Evolutionary conservation across 768 basidiomycete genomes (phyloP).

Genomic region (Termitomyces sp.): DNA sequence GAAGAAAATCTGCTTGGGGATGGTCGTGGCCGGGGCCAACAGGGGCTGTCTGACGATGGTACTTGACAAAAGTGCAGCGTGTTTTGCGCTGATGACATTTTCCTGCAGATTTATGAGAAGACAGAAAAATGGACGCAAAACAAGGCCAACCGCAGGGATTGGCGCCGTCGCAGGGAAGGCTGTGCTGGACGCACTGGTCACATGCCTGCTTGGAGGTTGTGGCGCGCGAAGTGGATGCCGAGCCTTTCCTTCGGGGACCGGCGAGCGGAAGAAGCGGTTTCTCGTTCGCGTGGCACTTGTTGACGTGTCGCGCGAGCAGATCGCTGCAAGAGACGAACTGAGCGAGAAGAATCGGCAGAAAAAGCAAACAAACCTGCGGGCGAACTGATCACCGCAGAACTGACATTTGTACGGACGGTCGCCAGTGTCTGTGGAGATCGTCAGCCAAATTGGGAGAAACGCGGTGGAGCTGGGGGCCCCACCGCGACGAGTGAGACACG

Average conservation of each 20-base stretch:
- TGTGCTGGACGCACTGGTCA: slow-evolving; percentile 77
- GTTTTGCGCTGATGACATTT: slow-evolving; percentile 71
- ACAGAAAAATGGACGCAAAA: not conserved
- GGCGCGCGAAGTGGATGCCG: slow-evolving; percentile 61
- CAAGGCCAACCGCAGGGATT: slow-evolving; percentile 67
- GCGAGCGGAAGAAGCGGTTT: slow-evolving; percentile 39
- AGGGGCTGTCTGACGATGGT: slow-evolving; percentile 77
- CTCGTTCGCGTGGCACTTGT: slow-evolving; percentile 83
- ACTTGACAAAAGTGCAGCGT: slow-evolving; percentile 78
- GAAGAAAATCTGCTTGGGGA: slow-evolving; percentile 8
- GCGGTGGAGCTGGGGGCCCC: slow-evolving; percentile 15
- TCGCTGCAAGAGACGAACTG: slow-evolving; percentile 42
- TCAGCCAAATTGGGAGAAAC: slow-evolving; percentile 4
- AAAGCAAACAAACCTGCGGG: slow-evolving; percentile 51
- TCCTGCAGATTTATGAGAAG: slow-evolving; percentile 30
- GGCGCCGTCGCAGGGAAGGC: slow-evolving; percentile 71
- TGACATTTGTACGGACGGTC: slow-evolving; percentile 89
- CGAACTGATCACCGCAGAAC: slow-evolving; percentile 87
- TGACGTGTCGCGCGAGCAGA: slow-evolving; percentile 79
- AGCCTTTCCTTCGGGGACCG: slow-evolving; percentile 57
- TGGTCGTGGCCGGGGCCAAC: slow-evolving; percentile 64
- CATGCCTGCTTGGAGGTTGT: slow-evolving; percentile 81
- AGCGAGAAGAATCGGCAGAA: not conserved
- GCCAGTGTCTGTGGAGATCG: slow-evolving; percentile 58
- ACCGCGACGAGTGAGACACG: slow-evolving; percentile 13